Base-by-base conservation (phyloP, 2,329 filamentous ascomycete genomes). In the Aspergillus neoniger region DNA sequence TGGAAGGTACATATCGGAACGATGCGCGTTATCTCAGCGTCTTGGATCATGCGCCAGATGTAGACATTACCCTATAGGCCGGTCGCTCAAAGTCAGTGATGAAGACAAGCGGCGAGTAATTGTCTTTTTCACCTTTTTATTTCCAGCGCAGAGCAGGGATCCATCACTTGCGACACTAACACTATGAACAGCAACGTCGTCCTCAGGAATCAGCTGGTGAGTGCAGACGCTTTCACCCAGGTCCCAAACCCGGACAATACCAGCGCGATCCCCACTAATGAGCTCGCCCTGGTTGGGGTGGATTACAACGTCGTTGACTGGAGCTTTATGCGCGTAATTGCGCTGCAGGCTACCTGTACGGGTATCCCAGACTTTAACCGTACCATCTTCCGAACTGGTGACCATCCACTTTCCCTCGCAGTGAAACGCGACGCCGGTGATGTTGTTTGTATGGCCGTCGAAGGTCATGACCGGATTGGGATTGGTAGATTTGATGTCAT, bases 351-450 rank as follows among this genome's bases (percentile, higher is more conserved):
- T 88, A 49, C 91, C 94, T 12, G 85, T 91, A 50, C 93, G 83
- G 5, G 92, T 96, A 75, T 97, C 94, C 93, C 93, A 97, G 65
- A 97, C 96, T 82, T 96, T 96, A 72, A 97, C 93, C 0, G 92
- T 96, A 70, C 93, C 91, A 73, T 99, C 95, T 77, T 99, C 95
- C 50, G 91, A 96, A 76, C 91, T 96, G 9, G 95, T 99, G 17
- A 98, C 95, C 91, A 99, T 97, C 95, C 95, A 99, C 80, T 99
- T 99, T 10, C 94, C 93, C 77, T 99, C 95, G 76, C 94, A 98
- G 77, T 99, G 95, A 75, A 99, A 99, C 10, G 93, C 93, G 50
- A 99, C 91, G 47, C 95, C 95, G 0, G 95, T 99, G 74, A 99
- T 89, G 72, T 99, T 99, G 67, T 89, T 92, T 12, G 91, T 95